Percentiles rank a stretch among this genome's conserved stretches.
Conservation (phyloP, 1,284 basidiomycete species). For the Pseudozyma sp. region DNA sequence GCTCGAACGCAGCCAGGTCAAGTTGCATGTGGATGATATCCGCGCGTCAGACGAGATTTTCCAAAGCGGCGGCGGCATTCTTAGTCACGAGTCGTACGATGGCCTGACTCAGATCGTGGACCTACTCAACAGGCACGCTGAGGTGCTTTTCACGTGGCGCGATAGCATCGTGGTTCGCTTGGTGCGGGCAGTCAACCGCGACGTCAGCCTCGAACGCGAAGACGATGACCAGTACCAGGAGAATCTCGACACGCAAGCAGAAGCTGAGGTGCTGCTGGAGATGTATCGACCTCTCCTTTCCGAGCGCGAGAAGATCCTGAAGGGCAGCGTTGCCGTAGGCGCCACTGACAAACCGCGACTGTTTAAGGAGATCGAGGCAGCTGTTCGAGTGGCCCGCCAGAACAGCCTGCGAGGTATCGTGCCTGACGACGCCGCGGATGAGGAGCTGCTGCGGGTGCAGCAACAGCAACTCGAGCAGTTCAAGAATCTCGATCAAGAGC, state of each 20-base stretch:
- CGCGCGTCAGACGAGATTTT: slow-evolving; percentile 22
- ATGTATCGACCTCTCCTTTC: slow-evolving; percentile 64
- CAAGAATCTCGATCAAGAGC: slow-evolving; percentile 54
- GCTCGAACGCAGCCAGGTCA: slow-evolving; percentile 14
- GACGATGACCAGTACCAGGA: slow-evolving; percentile 66
- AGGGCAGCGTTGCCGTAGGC: slow-evolving; percentile 53
- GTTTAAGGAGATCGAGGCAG: slow-evolving; percentile 54
- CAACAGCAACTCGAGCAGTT: slow-evolving; percentile 58
- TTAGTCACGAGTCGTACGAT: slow-evolving; percentile 14
- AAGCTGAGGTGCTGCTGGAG: slow-evolving; percentile 63
- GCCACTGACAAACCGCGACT: slow-evolving; percentile 53
- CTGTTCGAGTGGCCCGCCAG: slow-evolving; percentile 26
- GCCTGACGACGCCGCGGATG: slow-evolving; percentile 37
- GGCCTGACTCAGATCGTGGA: slow-evolving; percentile 7
- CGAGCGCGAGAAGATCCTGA: slow-evolving; percentile 61
- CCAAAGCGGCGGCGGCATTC: slow-evolving; percentile 34
- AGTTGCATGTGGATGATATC: slow-evolving; percentile 3
- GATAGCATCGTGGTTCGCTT: slow-evolving; percentile 48
- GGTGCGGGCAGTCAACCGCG: slow-evolving; percentile 58
- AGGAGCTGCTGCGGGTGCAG: slow-evolving; percentile 46
- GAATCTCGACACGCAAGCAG: slow-evolving; percentile 63
- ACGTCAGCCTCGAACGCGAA: slow-evolving; percentile 58
- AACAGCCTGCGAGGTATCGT: slow-evolving; percentile 26
- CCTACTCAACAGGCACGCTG: slow-evolving; percentile 53
- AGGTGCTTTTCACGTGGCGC: slow-evolving; percentile 56